phyloP scores from a whole-genome alignment of 768 basidiomycete genomes.

The Calvatia gigantea region DNA sequence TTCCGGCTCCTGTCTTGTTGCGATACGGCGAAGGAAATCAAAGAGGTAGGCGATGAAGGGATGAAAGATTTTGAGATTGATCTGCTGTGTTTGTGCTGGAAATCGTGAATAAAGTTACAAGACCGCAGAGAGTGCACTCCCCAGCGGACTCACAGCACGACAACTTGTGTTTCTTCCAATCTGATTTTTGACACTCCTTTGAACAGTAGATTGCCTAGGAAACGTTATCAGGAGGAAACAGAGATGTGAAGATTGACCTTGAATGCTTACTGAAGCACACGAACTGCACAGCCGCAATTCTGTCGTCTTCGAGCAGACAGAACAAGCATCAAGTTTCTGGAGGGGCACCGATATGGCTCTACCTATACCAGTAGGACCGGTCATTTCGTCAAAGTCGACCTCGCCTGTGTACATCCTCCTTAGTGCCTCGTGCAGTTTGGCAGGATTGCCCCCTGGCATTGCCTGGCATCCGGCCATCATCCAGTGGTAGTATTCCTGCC shows the following conservation, averaged over 20 bases:
- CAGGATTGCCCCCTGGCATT: too few species aligned
- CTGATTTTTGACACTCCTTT: slow-evolving; percentile 10
- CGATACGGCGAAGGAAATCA: slow-evolving; percentile 17
- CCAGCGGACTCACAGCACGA: slow-evolving; percentile 1
- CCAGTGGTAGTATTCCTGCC: too few species aligned
- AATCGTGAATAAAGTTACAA: neutral
- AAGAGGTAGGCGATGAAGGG: slow-evolving; percentile 27
- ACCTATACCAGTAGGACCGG: neutral
- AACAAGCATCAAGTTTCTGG: neutral
- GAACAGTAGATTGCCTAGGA: slow-evolving; percentile 12
- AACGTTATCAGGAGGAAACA: neutral
- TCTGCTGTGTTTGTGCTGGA: slow-evolving; percentile 32
- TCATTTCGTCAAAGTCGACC: too few species aligned
- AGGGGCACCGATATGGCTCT: neutral
- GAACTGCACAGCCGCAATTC: neutral
- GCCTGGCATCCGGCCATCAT: too few species aligned
- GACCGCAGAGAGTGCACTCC: neutral
- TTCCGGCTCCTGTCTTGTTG: too few species aligned
- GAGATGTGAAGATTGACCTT: neutral
- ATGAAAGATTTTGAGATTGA: slow-evolving; percentile 31
- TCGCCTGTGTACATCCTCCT: too few species aligned
- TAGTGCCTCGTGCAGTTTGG: too few species aligned
- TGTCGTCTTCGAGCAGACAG: neutral
- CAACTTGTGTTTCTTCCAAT: slow-evolving; percentile 12
- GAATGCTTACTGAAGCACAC: neutral